Evolutionary conservation across 257 asterid genomes (phyloP), one percentile per base, ranked within the genome.

Genomic region (Voacanga thouarsii): DNA sequence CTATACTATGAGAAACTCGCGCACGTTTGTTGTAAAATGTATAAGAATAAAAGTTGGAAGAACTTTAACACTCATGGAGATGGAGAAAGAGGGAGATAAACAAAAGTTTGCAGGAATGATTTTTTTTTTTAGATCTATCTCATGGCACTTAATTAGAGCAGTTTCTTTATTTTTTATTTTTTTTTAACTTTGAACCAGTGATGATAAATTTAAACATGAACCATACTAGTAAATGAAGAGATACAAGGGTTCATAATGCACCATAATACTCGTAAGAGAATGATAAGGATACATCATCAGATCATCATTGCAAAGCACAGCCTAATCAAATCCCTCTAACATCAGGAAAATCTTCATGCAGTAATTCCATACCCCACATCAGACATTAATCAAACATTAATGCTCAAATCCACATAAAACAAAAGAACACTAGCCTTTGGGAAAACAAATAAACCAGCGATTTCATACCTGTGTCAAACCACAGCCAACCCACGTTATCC

Each of bases 401-500:
- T 16, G 10, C 53, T 15, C 10, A 60, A 56, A 41, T 59, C 78
- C 19, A 6, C 72, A 18, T 2, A 39, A 61, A 61, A 18, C 4
- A 24, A 49, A 9, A 63, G 9, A 7, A 14, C 18, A 24, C 28
- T 26, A 15, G 14, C 15, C 3, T 65, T 30, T 12, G 47, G 47
- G 44, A 7, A 37, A 37, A 64, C 28, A 12, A 37, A 61, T 21
- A 43, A 7, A 49, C 41, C 18, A 19, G n/a, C 44, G 16, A 26
- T 26, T 72, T 21, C 76, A 50, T 28, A 12, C 30, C 11, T 26
- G 28, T 12, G 12, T 28, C 72, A 43, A 63, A 18, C 78, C 78
- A 75, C 60, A 45, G 37, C 24, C 50, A 43, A 63, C 39, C 78
- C 78, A 75, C 60, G 28, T 47, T 44, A 7, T 44, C 16, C 49